These are phyloP conservation scores for Hericium erinaceus DNA, from an alignment of 768 basidiomycete species.

Conservation along the genomic window DNA sequence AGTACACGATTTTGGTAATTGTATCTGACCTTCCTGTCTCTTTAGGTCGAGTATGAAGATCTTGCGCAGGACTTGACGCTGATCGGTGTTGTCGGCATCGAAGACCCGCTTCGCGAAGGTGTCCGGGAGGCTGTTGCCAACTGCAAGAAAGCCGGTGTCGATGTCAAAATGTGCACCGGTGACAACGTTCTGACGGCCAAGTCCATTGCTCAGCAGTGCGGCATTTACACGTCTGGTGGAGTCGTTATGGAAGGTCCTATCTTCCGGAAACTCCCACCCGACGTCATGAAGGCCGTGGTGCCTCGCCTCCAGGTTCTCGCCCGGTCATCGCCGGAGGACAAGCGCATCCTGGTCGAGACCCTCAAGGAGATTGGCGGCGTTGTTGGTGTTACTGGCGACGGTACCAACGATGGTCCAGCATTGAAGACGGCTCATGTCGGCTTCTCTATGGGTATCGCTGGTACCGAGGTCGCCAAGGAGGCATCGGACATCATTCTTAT, in stretches of 20 bases:
- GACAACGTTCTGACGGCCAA: slow-evolving; percentile 93
- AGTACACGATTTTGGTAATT: background rate
- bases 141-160: slow-evolving; percentile 83
- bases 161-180: slow-evolving; percentile 97
- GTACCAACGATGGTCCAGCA: slow-evolving; percentile 96
- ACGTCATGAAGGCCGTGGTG: slow-evolving; percentile 72
- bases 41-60: slow-evolving; percentile 57
- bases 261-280: slow-evolving; percentile 68
- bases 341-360: slow-evolving; percentile 85
- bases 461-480: slow-evolving; percentile 98
- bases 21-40: background rate
- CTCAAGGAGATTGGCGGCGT: slow-evolving; percentile 82
- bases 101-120: slow-evolving; percentile 88
- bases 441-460: slow-evolving; percentile 94
- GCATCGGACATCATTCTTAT: slow-evolving; percentile 98
- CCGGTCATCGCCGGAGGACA: slow-evolving; percentile 95
- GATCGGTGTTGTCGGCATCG: slow-evolving; percentile 88
- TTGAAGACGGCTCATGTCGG: slow-evolving; percentile 94
- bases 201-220: slow-evolving; percentile 95
- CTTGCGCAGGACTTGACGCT: slow-evolving; percentile 71
- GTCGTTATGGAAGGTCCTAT: slow-evolving; percentile 97
- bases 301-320: slow-evolving; percentile 94
- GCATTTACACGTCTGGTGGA: slow-evolving; percentile 88
- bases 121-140: slow-evolving; percentile 83
- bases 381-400: slow-evolving; percentile 95